These are phyloP conservation scores for Cladosporium sp. DNA, from an alignment of 2,329 filamentous ascomycete species.

Conservation along the genomic window DNA sequence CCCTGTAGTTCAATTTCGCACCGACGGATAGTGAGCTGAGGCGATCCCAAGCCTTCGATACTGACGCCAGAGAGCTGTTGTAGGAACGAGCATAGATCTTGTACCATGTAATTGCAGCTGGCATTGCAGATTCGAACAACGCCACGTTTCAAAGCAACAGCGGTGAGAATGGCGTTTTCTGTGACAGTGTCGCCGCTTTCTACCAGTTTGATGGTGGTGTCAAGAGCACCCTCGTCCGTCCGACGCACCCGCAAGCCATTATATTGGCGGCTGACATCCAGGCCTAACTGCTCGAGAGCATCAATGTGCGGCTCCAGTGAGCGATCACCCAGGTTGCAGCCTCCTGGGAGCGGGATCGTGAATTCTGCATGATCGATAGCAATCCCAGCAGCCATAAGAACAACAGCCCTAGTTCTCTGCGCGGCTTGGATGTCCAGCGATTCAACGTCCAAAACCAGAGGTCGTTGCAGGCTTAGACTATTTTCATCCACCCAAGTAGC, in stretches of 20 bases:
- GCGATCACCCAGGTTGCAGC: slow-evolving; percentile 6
- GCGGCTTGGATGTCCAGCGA: background rate
- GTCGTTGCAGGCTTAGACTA: background rate
- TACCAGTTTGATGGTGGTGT: background rate
- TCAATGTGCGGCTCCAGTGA: slow-evolving; percentile 8
- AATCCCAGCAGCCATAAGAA: background rate
- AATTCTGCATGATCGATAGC: background rate
- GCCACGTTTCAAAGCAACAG: background rate
- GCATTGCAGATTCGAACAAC: background rate
- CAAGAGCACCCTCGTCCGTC: background rate
- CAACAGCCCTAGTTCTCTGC: background rate
- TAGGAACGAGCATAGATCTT: slow-evolving; percentile 10
- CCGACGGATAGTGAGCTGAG: background rate
- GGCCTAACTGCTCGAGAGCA: background rate
- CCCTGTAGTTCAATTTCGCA: background rate
- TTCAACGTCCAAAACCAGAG: background rate
- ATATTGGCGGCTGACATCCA: background rate
- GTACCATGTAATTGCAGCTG: slow-evolving; percentile 13
- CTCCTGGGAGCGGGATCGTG: background rate
- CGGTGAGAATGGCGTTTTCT: slow-evolving; percentile 2
- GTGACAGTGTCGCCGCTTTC: slow-evolving; percentile 9
- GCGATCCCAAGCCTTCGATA: background rate
- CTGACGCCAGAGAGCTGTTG: background rate
- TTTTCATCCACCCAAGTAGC: background rate
- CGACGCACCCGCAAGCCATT: background rate